Conservation (phyloP, 257 asterid genomes). For the Solanum paucissectum region DNA sequence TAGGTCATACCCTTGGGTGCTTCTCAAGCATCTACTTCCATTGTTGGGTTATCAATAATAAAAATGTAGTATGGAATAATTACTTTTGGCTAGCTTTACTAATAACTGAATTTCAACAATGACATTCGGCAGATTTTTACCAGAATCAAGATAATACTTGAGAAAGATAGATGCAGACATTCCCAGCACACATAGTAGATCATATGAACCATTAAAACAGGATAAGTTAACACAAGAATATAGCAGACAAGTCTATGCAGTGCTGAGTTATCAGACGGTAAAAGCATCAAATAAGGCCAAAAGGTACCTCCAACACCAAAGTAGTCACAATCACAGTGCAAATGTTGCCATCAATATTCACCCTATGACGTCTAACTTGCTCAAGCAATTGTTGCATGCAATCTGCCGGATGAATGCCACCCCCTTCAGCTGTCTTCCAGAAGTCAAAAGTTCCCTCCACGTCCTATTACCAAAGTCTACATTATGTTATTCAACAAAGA, state of each 20-base stretch:
- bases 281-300: neutral
- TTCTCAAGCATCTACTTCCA: neutral
- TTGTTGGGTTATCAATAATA: neutral
- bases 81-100: neutral
- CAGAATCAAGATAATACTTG: neutral
- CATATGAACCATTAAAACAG: neutral
- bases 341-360: slow-evolving; percentile 74
- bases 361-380: slow-evolving; percentile 83
- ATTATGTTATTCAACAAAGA: neutral
- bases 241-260: neutral
- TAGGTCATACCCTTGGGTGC: neutral
- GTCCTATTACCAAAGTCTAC: slow-evolving; percentile 33
- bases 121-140: neutral
- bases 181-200: neutral
- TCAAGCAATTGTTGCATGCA: slow-evolving; percentile 92
- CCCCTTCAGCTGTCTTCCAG: slow-evolving; percentile 60
- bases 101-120: neutral
- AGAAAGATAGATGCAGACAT: neutral
- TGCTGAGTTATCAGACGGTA: neutral
- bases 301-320: slow-evolving; percentile 70
- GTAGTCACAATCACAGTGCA: slow-evolving; percentile 81
- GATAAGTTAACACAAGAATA: neutral
- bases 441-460: slow-evolving; percentile 53
- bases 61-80: neutral
- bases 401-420: slow-evolving; percentile 58